These are phyloP conservation scores for Aphanomyces euteiches DNA, from an alignment of 352 stramenopile species.

Conservation along the genomic window DNA sequence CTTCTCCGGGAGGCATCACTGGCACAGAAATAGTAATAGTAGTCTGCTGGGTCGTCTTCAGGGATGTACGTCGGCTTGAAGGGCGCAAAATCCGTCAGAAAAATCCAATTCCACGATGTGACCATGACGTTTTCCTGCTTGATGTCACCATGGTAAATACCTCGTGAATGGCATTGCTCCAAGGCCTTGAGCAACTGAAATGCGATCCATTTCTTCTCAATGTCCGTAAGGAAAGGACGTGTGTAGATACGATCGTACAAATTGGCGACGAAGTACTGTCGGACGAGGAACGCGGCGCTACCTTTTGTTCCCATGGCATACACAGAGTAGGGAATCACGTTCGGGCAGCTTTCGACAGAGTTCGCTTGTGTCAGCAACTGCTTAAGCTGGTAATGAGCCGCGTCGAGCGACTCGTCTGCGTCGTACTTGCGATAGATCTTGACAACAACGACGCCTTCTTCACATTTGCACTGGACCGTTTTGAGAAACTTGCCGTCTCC, in stretches of 20 bases:
- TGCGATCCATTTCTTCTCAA: constrained; percentile 97
- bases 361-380: constrained; percentile 53
- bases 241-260: constrained; percentile 96
- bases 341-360: constrained; percentile 62
- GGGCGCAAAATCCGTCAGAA: constrained; percentile 95
- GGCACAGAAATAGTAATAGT: constrained; percentile 93
- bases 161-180: constrained; percentile 89
- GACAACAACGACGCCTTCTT: constrained; percentile 69
- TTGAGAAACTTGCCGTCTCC: constrained; percentile 89
- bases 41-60: constrained; percentile 93
- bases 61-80: constrained; percentile 95
- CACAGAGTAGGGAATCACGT: constrained; percentile 78
- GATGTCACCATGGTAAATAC: constrained; percentile 96
- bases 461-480: constrained; percentile 82
- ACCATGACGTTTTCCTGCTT: constrained; percentile 98
- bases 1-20: constrained; percentile 81
- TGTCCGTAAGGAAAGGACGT: constrained; percentile 90
- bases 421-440: constrained; percentile 89
- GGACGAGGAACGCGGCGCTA: constrained; percentile 90
- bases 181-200: constrained; percentile 95
- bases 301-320: constrained; percentile 75
- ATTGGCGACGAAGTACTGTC: constrained; percentile 95
- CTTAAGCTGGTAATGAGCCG: constrained; percentile 53
- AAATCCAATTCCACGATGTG: constrained; percentile 97
- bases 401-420: constrained; percentile 57